Evolutionary conservation across 2,329 filamentous ascomycete species (phyloP), one percentile per base, ranked within the genome.

Genomic region (Trichoderma simmonsii): DNA sequence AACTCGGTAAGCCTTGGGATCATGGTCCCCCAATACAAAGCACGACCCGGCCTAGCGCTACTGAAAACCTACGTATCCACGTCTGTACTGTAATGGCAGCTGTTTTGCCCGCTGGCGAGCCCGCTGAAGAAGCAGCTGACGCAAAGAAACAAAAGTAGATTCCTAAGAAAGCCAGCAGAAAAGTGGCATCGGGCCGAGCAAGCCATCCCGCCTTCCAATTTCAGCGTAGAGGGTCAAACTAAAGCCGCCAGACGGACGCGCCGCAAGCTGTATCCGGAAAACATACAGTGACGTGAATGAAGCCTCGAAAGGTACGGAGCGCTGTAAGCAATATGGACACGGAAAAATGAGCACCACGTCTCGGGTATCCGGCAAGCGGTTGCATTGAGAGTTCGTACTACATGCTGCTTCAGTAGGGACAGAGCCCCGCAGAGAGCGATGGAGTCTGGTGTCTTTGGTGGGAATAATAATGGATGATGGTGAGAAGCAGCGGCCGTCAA

Each of bases 121-220:
- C 62, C 62, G 48, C 64, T 26, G 11, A 34, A 68, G 54, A 60
- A 39, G 34, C 66, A 61, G 66, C 66, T 69, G 56, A 69, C 56
- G 14, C 56, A 51, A 61, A 61, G 28, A 61, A 43, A 14, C 18
- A 18, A 21, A 34, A 34, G n/a, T 21, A 60, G 56, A 61, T 61
- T 59, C 56, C 56, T 51, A 60, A 69, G 36, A 69, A 61, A 36
- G 66, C 8, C n/a, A n/a, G 18, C n/a, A 59, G 9, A 24, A 68
- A 43, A 59, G 54, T 68, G 39, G 66, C 66, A 68, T 68, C 66
- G 66, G 66, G 56, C 66, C 66, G 66, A 69, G 66, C 59, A 69
- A 69, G 56, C 56, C 66, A 69, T 61, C 54, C 60, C 66, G 66
- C 66, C 66, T 69, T 69, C 66, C 66, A 34, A 51, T 60, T 51